phyloP scores from a whole-genome alignment of 2,329 filamentous ascomycete genomes.

The Verticillium alfalfae region DNA sequence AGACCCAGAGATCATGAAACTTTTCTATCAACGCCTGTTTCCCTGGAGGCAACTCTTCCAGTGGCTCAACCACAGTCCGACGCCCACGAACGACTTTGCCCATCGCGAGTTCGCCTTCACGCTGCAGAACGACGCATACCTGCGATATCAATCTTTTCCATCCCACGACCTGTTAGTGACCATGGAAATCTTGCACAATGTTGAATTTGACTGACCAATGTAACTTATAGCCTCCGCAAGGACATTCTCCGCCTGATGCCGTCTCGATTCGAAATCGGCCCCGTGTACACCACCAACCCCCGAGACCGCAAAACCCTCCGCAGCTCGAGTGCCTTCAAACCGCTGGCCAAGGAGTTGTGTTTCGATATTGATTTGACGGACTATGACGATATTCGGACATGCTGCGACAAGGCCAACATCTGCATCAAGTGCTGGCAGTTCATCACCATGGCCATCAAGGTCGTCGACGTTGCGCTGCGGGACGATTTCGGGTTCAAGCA shows the following conservation, averaged over 20 bases:
- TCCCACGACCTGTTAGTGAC: slow-evolving; percentile 45
- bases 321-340: slow-evolving; percentile 76
- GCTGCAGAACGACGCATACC: slow-evolving; percentile 84
- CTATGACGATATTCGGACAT: slow-evolving; percentile 94
- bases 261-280: slow-evolving; percentile 94
- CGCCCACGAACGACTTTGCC: slow-evolving; percentile 79
- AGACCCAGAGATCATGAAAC: slow-evolving; percentile 81
- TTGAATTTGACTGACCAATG: neutral
- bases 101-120: slow-evolving; percentile 97
- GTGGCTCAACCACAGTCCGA: slow-evolving; percentile 92
- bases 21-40: slow-evolving; percentile 93
- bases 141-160: slow-evolving; percentile 75
- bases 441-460: slow-evolving; percentile 96
- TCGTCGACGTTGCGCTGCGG: slow-evolving; percentile 77
- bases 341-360: slow-evolving; percentile 87
- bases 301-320: slow-evolving; percentile 85
- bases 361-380: slow-evolving; percentile 99
- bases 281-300: slow-evolving; percentile 92
- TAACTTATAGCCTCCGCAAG: slow-evolving; percentile 64
- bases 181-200: neutral
- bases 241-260: slow-evolving; percentile 85
- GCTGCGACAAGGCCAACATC: slow-evolving; percentile 89
- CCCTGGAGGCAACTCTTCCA: slow-evolving; percentile 94
- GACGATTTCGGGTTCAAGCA: slow-evolving; percentile 97
- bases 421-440: slow-evolving; percentile 95